Conservation (phyloP, 192 early-diverging fungal species). For the Chytriomyces hyalinus region DNA sequence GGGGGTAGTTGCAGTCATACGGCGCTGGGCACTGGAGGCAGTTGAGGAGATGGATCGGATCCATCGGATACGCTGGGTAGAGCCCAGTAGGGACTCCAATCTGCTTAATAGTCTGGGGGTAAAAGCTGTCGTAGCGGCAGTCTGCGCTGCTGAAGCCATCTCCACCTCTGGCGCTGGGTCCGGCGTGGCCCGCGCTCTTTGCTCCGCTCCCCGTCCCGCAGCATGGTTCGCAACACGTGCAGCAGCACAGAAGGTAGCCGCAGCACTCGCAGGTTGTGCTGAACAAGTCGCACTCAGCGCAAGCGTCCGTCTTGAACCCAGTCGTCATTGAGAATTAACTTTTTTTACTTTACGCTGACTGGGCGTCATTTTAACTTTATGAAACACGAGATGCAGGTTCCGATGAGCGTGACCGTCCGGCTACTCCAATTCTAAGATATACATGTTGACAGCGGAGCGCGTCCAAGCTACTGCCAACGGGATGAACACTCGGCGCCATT, state of each 20-base stretch:
- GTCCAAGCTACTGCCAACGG: no score
- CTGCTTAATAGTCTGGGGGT: not conserved
- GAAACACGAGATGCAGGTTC: no score
- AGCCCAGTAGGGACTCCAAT: no score
- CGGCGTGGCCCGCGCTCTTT: not conserved
- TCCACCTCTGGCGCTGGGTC: no score
- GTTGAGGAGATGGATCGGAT: not conserved
- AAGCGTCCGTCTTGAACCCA: not conserved
- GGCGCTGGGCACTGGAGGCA: not conserved
- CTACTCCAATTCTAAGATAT: no score
- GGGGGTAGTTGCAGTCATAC: no score
- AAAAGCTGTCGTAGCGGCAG: not conserved
- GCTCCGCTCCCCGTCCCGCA: not conserved
- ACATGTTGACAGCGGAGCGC: no score
- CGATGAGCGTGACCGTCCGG: no score
- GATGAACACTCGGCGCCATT: no score
- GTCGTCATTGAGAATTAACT: no score
- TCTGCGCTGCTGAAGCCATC: not conserved
- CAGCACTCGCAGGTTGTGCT: not conserved
- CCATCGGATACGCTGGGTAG: not conserved
- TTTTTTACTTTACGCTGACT: no score
- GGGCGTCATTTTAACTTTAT: no score
- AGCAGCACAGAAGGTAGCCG: conserved; percentile 1
- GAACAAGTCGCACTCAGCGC: not conserved
- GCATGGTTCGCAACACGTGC: not conserved